Percentiles rank a stretch among this genome's conserved stretches.
phyloP scores from a whole-genome alignment of 257 asterid species.

The Lavandula angustifolia region DNA sequence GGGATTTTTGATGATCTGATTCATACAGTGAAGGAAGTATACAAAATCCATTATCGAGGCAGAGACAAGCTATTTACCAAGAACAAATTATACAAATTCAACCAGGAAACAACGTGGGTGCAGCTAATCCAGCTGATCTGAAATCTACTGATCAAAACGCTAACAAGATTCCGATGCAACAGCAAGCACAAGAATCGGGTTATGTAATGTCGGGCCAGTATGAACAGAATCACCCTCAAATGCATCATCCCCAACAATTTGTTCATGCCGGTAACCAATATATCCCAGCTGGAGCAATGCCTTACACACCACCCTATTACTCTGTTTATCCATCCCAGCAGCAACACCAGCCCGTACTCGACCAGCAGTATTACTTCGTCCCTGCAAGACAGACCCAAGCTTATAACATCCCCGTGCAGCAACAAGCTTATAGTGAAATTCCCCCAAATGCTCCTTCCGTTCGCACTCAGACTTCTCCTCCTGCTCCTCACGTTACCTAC shows the following conservation, averaged over 20 bases:
- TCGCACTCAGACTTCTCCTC: slow-evolving; percentile 56
- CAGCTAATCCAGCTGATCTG: slow-evolving; percentile 48
- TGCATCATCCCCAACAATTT: slow-evolving; percentile 70
- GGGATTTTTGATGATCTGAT: slow-evolving; percentile 21
- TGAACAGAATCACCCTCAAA: slow-evolving; percentile 65
- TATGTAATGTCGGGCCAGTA: slow-evolving; percentile 51
- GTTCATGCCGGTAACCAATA: slow-evolving; percentile 67
- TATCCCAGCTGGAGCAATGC: slow-evolving; percentile 64
- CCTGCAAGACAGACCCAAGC: slow-evolving; percentile 66
- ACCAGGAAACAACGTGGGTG: slow-evolving; percentile 46
- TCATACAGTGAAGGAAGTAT: slow-evolving; percentile 75
- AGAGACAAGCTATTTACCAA: slow-evolving; percentile 60
- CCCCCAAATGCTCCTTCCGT: slow-evolving; percentile 49
- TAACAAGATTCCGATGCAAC: slow-evolving; percentile 56
- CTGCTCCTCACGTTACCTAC: slow-evolving; percentile 48
- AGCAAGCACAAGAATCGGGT: slow-evolving; percentile 62
- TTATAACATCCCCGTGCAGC: slow-evolving; percentile 67
- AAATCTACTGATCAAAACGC: slow-evolving; percentile 48
- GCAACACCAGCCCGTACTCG: slow-evolving; percentile 54
- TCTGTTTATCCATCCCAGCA: slow-evolving; percentile 77
- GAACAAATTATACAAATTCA: slow-evolving; percentile 61
- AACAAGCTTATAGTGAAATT: slow-evolving; percentile 52
- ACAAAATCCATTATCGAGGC: slow-evolving; percentile 66
- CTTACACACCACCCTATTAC: slow-evolving; percentile 52
- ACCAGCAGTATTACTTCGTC: slow-evolving; percentile 70